Conservation (phyloP, 202 grass and related monocot species). For the Zizania palustris region DNA sequence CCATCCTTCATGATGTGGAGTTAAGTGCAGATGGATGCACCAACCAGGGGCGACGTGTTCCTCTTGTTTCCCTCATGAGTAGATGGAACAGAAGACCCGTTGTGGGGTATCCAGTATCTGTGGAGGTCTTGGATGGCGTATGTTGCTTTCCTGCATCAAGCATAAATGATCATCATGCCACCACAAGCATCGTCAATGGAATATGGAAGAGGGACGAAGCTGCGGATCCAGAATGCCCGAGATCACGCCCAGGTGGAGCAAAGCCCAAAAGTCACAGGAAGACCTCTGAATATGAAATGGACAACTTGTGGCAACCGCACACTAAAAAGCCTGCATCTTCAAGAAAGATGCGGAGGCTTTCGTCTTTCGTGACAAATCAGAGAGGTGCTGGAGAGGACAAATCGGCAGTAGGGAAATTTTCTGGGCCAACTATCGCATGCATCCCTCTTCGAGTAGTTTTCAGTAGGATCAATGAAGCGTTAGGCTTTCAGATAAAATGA, state of each 20-base stretch:
- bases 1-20: slow-evolving; percentile 66
- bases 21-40: slow-evolving; percentile 50
- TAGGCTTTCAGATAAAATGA: slow-evolving; percentile 54
- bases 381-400: slow-evolving; percentile 41
- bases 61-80: slow-evolving; percentile 96
- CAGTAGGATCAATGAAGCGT: slow-evolving; percentile 87
- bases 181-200: slow-evolving; percentile 34
- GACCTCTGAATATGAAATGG: slow-evolving; percentile 16
- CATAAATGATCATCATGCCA: slow-evolving; percentile 28
- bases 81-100: slow-evolving; percentile 69
- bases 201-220: slow-evolving; percentile 38
- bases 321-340: slow-evolving; percentile 51
- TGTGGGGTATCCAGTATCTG: slow-evolving; percentile 73
- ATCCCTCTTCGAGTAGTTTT: slow-evolving; percentile 88
- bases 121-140: slow-evolving; percentile 56
- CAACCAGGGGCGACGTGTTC: slow-evolving; percentile 64
- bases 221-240: background rate
- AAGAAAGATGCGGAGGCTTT: slow-evolving; percentile 87
- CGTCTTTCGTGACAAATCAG: slow-evolving; percentile 57
- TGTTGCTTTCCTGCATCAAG: slow-evolving; percentile 27
- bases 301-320: slow-evolving; percentile 50
- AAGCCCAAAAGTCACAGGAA: slow-evolving; percentile 40
- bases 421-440: slow-evolving; percentile 57
- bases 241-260: background rate
- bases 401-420: slow-evolving; percentile 52